Base-by-base conservation (phyloP, 228 moss, liverwort and hornwort species). In the Sphagnum fallax region DNA sequence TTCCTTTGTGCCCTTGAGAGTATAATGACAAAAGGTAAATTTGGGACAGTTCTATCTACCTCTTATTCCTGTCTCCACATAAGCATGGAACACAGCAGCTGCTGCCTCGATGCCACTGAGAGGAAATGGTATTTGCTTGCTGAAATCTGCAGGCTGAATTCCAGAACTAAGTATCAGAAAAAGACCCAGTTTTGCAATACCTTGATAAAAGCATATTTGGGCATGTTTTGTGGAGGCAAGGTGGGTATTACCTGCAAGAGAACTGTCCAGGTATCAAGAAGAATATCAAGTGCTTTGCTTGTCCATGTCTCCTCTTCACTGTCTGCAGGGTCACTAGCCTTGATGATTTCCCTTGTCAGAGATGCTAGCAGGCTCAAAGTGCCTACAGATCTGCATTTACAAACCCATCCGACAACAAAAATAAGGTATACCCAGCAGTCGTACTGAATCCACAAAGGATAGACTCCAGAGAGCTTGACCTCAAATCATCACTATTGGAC, bases 141-240 rank as follows among this genome's bases (percentile, higher is more conserved):
- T 98, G 63, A 98, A 89, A 89, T 98, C 98, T 83, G 92, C 94
- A 86, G 98, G 98, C 93, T 98, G 83, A 61, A 76, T 67, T 64
- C 12, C 10, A 8, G 8, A 55, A 68, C 47, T 49, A 65, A 65
- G 65, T 49, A 65, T 62, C 62, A 62, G 62, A 62, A 9, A 65
- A 49, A 2, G 49, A 65, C 65, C 4, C 55, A 4, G 55, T 55
- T 55, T 55, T 55, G 55, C 55, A 55, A 55, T 12, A 55, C 55
- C 55, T 55, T 55, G 1, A 55, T 55, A 55, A 12, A 55, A 55
- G 55, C 55, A 55, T 55, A 55, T 55, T 55, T 55, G 55, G 55
- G 55, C 32, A 55, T 55, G 9, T 55, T 8, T 55, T 12, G 8
- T 8, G 18, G 16, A 10, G 16, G 62, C 10, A 53, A 53, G 48